These are phyloP conservation scores for Linderniella brevidens DNA, from an alignment of 257 asterid genomes.

Conservation along the genomic window DNA sequence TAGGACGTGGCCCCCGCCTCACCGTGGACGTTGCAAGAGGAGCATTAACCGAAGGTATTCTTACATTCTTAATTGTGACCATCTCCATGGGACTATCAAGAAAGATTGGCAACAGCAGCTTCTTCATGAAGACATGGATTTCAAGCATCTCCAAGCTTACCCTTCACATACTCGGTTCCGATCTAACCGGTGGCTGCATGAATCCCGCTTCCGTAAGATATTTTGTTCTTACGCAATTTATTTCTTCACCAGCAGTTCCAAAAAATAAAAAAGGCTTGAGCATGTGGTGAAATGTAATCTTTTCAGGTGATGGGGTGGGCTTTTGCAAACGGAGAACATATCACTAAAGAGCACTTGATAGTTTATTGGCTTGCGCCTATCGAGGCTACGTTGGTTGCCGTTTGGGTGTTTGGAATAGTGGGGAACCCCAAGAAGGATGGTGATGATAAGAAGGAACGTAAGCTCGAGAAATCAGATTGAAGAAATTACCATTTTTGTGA, in stretches of 20 bases:
- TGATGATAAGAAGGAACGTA: slow-evolving; percentile 9
- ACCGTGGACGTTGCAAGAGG: slow-evolving; percentile 62
- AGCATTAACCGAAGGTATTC: slow-evolving; percentile 69
- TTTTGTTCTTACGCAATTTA: neutral
- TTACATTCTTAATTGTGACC: slow-evolving; percentile 43
- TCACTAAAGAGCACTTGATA: slow-evolving; percentile 58
- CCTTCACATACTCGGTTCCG: slow-evolving; percentile 79
- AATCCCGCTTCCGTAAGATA: slow-evolving; percentile 85
- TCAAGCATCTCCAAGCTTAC: slow-evolving; percentile 61
- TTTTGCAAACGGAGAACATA: slow-evolving; percentile 59
- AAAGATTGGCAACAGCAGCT: slow-evolving; percentile 28
- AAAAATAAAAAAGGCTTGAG: neutral
- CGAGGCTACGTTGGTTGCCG: slow-evolving; percentile 65
- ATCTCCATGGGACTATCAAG: slow-evolving; percentile 42
- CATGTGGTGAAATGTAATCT: slow-evolving; percentile 1
- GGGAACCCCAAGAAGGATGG: slow-evolving; percentile 16
- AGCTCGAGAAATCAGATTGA: slow-evolving; percentile 28
- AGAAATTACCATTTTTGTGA: neutral
- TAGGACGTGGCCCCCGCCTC: slow-evolving; percentile 48
- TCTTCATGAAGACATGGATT: slow-evolving; percentile 76
- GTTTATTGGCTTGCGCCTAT: slow-evolving; percentile 94
- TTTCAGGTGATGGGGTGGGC: slow-evolving; percentile 95
- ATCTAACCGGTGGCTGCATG: slow-evolving; percentile 93
- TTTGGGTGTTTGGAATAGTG: slow-evolving; percentile 37
- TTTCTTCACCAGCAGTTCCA: neutral